Evolutionary conservation across 148 eudicot genomes (phyloP).

Genomic region (Talinum fruticosum): DNA sequence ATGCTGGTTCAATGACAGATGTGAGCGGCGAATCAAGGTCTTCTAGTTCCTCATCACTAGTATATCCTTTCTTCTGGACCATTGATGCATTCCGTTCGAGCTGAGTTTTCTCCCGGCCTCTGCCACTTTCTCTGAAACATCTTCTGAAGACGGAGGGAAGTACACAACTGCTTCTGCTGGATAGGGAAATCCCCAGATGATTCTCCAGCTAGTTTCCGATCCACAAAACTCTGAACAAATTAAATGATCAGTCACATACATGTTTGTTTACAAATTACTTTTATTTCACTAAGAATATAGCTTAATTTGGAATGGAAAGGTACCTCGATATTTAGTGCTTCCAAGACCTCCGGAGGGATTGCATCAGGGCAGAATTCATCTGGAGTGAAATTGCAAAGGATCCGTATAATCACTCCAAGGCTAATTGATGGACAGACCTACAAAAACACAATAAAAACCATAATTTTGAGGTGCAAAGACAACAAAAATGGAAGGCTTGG

Average conservation of each 20-base stretch:
- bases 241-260: constrained; percentile 5
- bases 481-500: not conserved
- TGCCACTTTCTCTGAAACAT: constrained; percentile 64
- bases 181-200: constrained; percentile 57
- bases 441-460: not conserved
- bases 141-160: constrained; percentile 48
- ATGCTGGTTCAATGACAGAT: constrained; percentile 44
- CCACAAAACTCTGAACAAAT: constrained; percentile 54
- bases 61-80: constrained; percentile 79
- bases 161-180: constrained; percentile 55
- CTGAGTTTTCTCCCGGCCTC: constrained; percentile 52
- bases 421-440: constrained; percentile 82
- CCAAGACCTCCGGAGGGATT: constrained; percentile 82
- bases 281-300: not conserved
- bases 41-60: constrained; percentile 88
- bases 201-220: constrained; percentile 48
- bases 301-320: not conserved
- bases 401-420: constrained; percentile 60
- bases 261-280: not conserved
- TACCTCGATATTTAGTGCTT: constrained; percentile 87
- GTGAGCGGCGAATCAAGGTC: constrained; percentile 62
- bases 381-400: constrained; percentile 85
- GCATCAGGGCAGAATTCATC: constrained; percentile 94
- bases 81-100: constrained; percentile 48
- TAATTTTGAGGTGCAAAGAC: not conserved